These are phyloP conservation scores for Stipa capillata DNA, from an alignment of 176 grass and related monocot species.

Conservation along the genomic window DNA sequence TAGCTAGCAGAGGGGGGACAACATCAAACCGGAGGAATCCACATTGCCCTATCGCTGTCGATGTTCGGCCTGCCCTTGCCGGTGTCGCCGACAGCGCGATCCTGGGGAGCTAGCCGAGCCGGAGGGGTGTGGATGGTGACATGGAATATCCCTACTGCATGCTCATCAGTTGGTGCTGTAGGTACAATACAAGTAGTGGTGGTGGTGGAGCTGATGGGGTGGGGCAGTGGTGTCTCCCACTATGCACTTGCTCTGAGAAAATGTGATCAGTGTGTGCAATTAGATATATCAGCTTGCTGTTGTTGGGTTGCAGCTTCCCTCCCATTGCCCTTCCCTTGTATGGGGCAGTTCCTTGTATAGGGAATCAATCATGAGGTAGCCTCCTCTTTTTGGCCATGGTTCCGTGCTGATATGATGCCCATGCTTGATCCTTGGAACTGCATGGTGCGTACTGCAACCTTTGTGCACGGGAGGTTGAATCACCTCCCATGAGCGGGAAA, in stretches of 20 bases:
- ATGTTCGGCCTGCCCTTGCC: constrained; percentile 4
- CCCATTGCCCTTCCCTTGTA: not conserved
- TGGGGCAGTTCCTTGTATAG: constrained; percentile 23
- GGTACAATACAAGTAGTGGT: constrained; percentile 1
- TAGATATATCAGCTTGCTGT: constrained; percentile 14
- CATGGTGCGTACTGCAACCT: not conserved
- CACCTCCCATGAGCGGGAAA: not conserved
- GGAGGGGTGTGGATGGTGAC: constrained; percentile 4
- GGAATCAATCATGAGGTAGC: constrained; percentile 15
- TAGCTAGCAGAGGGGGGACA: constrained; percentile 22
- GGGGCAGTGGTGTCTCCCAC: constrained; percentile 27
- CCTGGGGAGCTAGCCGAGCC: not conserved
- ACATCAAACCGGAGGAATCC: constrained; percentile 31
- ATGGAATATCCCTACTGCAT: constrained; percentile 37
- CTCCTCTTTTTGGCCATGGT: not conserved
- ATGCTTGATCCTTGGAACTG: constrained; percentile 29
- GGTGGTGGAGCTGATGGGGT: constrained; percentile 14
- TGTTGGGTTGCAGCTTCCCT: constrained; percentile 13
- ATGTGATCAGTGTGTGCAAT: not conserved
- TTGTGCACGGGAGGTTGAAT: not conserved
- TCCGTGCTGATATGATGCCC: constrained; percentile 18
- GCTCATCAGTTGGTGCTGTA: not conserved
- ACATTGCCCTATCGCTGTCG: constrained; percentile 5
- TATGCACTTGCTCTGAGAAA: constrained; percentile 21
- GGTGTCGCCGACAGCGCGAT: constrained; percentile 27